These are phyloP conservation scores for Rosa rugosa DNA, from an alignment of 306 rosid species.

Conservation along the genomic window DNA sequence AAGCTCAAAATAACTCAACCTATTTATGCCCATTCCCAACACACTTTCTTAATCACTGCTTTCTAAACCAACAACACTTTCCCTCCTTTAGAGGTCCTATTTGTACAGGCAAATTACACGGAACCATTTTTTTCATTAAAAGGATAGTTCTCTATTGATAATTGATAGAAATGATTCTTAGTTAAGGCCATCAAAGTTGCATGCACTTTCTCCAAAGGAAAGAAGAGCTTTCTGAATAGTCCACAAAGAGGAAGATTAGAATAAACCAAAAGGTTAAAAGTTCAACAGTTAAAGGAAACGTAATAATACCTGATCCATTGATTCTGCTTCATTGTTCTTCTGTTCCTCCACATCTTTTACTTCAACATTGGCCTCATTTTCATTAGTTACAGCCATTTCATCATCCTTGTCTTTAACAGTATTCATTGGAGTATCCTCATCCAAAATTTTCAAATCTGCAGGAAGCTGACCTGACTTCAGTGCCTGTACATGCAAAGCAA, in stretches of 20 bases:
- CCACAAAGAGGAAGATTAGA: neutral
- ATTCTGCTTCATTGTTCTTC: conserved; percentile 43
- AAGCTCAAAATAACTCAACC: neutral
- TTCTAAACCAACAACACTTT: neutral
- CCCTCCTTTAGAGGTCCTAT: neutral
- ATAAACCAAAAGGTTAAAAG: neutral
- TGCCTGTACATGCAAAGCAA: conserved; percentile 55
- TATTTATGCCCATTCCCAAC: neutral
- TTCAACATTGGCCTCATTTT: conserved; percentile 38
- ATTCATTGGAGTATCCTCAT: conserved; percentile 40
- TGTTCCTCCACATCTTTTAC: conserved; percentile 49
- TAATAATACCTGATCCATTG: conserved; percentile 72
- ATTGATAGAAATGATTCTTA: neutral
- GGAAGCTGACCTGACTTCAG: conserved; percentile 90
- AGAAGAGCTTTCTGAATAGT: neutral
- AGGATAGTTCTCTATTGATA: neutral
- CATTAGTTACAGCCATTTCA: conserved; percentile 20
- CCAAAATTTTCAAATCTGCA: conserved; percentile 53
- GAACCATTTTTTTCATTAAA: neutral
- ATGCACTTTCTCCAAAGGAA: neutral
- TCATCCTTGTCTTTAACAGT: conserved; percentile 40
- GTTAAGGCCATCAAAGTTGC: neutral
- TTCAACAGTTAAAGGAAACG: neutral
- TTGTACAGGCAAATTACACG: neutral
- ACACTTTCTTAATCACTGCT: neutral